Evolutionary conservation across 1,284 basidiomycete species (phyloP).

Genomic region (Rhodotorula glutinis): DNA sequence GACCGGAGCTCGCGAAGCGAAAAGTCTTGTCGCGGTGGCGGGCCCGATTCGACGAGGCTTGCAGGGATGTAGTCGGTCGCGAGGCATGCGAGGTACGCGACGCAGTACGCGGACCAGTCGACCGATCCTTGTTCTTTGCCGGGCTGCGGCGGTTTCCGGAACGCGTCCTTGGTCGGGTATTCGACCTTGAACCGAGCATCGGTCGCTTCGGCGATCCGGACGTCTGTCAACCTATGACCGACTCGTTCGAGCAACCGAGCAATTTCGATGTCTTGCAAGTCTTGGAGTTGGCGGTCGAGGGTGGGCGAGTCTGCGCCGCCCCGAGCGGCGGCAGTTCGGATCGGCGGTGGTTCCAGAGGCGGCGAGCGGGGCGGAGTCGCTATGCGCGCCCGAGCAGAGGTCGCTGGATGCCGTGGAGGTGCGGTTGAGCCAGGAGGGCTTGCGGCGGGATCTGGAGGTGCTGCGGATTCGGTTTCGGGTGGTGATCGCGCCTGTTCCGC

Average conservation of each 20-base stretch:
- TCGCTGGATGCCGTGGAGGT: too few species aligned
- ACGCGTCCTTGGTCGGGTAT: constrained; percentile 1
- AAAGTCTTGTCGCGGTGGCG: constrained; percentile 2
- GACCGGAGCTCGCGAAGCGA: constrained; percentile 12
- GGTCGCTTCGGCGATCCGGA: constrained; percentile 3
- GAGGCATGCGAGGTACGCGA: constrained; percentile 11
- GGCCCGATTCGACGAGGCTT: constrained; percentile 3
- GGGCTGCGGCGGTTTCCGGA: neutral
- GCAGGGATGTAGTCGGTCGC: constrained; percentile 4
- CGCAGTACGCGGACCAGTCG: constrained; percentile 10
- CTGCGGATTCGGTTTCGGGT: too few species aligned
- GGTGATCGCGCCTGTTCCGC: neutral
- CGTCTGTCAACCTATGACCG: constrained; percentile 20
- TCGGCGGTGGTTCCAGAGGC: neutral
- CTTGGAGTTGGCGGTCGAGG: constrained; percentile 11
- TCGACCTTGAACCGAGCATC: constrained; percentile 2
- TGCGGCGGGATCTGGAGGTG: too few species aligned
- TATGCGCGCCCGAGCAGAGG: too few species aligned
- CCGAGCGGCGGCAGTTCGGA: neutral
- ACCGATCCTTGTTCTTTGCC: neutral
- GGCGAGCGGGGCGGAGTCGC: neutral
- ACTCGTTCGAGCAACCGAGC: constrained; percentile 22
- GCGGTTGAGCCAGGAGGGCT: too few species aligned
- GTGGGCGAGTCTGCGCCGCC: neutral
- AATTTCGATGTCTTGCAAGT: constrained; percentile 31